Conservation (phyloP, 2,329 filamentous ascomycete genomes). For the Aspergillus piperis region DNA sequence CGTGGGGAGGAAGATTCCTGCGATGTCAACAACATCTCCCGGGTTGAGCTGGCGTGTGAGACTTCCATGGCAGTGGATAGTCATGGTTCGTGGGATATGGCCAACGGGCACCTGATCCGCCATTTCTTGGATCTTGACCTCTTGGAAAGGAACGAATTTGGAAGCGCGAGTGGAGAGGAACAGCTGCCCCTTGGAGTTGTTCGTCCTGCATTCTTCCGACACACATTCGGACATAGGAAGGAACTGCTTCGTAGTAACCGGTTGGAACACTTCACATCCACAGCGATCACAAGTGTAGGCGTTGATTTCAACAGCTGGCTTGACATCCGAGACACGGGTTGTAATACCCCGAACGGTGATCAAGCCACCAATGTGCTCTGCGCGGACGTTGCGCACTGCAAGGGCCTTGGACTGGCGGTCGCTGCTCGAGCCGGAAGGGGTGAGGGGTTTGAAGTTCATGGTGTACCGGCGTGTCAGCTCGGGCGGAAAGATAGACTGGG, state of each 20-base stretch:
- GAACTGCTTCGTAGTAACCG: constrained; percentile 86
- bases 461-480: constrained; percentile 93
- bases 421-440: constrained; percentile 67
- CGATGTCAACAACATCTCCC: constrained; percentile 90
- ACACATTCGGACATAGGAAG: constrained; percentile 83
- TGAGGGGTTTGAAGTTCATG: constrained; percentile 90
- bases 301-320: constrained; percentile 95
- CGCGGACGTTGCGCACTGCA: constrained; percentile 89
- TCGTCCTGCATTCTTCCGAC: constrained; percentile 83
- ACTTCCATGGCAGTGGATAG: constrained; percentile 83
- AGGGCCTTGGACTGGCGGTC: constrained; percentile 63
- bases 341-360: constrained; percentile 95
- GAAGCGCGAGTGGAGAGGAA: constrained; percentile 94
- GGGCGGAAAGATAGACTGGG: constrained; percentile 81
- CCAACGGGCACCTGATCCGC: constrained; percentile 98
- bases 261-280: constrained; percentile 96
- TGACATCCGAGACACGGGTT: constrained; percentile 94
- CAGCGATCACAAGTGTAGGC: constrained; percentile 97
- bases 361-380: constrained; percentile 87
- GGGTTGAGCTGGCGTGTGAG: constrained; percentile 86
- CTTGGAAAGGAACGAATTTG: constrained; percentile 96
- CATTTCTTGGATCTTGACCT: constrained; percentile 98
- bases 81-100: constrained; percentile 90
- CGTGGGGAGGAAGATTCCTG: constrained; percentile 93
- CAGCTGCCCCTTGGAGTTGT: constrained; percentile 90